These are phyloP conservation scores for Artemisia princeps DNA, from an alignment of 140 eudicot species.

Conservation along the genomic window DNA sequence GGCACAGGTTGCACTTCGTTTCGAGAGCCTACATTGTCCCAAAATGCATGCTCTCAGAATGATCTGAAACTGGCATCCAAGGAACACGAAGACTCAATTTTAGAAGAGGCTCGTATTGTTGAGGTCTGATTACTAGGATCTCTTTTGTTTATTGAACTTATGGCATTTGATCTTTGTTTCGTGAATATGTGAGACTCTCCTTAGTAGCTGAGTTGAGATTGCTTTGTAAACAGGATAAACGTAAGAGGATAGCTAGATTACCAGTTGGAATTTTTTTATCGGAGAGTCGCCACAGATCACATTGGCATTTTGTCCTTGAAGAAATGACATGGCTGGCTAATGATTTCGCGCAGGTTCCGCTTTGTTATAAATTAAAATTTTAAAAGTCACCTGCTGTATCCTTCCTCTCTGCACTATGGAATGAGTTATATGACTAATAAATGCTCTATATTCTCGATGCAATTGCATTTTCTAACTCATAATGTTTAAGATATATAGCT, in stretches of 20 bases:
- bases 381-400: neutral
- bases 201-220: slow-evolving; percentile 23
- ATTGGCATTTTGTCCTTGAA: slow-evolving; percentile 90
- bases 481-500: neutral
- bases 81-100: slow-evolving; percentile 64
- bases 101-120: slow-evolving; percentile 69
- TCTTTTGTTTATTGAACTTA: neutral
- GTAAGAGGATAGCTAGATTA: slow-evolving; percentile 71
- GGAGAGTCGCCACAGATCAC: slow-evolving; percentile 47
- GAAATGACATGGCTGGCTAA: slow-evolving; percentile 97
- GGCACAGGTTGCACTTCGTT: too few species aligned
- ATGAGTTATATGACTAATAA: slow-evolving; percentile 1
- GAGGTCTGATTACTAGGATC: slow-evolving; percentile 45
- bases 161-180: slow-evolving; percentile 1
- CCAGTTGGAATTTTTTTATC: slow-evolving; percentile 31
- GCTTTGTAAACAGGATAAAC: slow-evolving; percentile 61
- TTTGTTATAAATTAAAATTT: neutral
- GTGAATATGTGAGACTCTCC: neutral
- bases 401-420: neutral
- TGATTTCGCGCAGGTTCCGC: slow-evolving; percentile 93
- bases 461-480: neutral
- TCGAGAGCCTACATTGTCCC: slow-evolving; percentile 23
- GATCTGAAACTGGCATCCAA: slow-evolving; percentile 28
- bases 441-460: neutral
- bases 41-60: slow-evolving; percentile 26